These are phyloP conservation scores for Magnusiomyces paraingens DNA, from an alignment of 1,139 yeast species.

Conservation along the genomic window DNA sequence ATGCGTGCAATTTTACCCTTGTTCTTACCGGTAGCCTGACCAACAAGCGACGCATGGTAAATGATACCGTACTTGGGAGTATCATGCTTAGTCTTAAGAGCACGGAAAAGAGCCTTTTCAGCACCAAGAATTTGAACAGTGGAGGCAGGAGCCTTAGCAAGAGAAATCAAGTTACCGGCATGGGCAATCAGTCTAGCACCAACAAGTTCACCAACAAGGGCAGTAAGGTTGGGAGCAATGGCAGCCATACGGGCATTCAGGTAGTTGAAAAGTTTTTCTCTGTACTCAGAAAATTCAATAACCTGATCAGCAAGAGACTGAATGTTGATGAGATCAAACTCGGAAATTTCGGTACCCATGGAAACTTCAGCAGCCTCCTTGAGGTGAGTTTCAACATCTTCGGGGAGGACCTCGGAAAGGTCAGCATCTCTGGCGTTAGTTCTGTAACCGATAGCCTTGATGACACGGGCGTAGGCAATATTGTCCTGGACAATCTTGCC, in stretches of 20 bases:
- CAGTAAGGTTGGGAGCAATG: slow-evolving; percentile 95
- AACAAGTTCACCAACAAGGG: slow-evolving; percentile 94
- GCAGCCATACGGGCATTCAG: slow-evolving; percentile 93
- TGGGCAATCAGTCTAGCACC: slow-evolving; percentile 98
- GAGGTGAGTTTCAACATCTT: slow-evolving; percentile 45
- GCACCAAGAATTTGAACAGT: slow-evolving; percentile 98
- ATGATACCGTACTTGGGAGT: slow-evolving; percentile 98
- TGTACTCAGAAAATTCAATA: slow-evolving; percentile 86
- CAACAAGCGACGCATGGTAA: slow-evolving; percentile 95
- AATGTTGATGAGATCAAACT: slow-evolving; percentile 86
- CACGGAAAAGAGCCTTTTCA: slow-evolving; percentile 97
- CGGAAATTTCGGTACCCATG: slow-evolving; percentile 98
- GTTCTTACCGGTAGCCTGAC: slow-evolving; percentile 95
- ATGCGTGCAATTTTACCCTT: slow-evolving; percentile 97
- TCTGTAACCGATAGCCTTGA: slow-evolving; percentile 90
- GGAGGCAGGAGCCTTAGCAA: slow-evolving; percentile 97
- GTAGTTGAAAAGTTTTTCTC: slow-evolving; percentile 81
- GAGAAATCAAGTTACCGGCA: slow-evolving; percentile 93
- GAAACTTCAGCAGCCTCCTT: slow-evolving; percentile 91
- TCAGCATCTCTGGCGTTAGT: slow-evolving; percentile 88
- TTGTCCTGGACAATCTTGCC: slow-evolving; percentile 93
- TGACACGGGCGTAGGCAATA: slow-evolving; percentile 59
- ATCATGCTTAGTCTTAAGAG: slow-evolving; percentile 95
- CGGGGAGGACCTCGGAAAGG: slow-evolving; percentile 86
- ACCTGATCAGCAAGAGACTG: slow-evolving; percentile 90